These are phyloP conservation scores for Trichoderma sp. DNA, from an alignment of 2,329 filamentous ascomycete genomes.

Conservation along the genomic window DNA sequence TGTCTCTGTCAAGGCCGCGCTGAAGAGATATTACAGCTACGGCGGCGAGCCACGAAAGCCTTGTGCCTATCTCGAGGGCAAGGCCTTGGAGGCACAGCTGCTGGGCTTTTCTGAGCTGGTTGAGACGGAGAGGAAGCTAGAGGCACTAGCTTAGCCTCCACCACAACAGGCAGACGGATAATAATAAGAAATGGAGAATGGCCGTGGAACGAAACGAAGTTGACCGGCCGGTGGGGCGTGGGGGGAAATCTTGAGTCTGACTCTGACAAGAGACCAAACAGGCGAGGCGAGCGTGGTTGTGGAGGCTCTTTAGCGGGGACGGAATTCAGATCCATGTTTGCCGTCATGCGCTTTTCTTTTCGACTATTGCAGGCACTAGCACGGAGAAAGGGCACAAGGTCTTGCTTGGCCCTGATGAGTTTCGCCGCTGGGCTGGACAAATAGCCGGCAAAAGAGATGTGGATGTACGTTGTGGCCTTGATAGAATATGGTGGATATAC, in stretches of 20 bases:
- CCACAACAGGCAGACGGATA: conserved; percentile 2
- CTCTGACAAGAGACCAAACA: conserved; percentile 1
- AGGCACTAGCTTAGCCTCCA: conserved; percentile 9
- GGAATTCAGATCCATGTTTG: conserved; percentile 3
- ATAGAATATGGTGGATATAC: neutral
- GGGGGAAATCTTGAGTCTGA: conserved; percentile 10
- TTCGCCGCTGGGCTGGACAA: neutral
- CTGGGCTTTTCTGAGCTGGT: conserved; percentile 26
- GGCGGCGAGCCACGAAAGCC: conserved; percentile 60
- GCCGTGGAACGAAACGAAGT: neutral
- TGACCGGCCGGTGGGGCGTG: conserved; percentile 11
- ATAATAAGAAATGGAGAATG: neutral
- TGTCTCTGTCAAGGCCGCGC: conserved; percentile 64
- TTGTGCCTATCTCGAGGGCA: conserved; percentile 31
- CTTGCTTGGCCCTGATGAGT: neutral
- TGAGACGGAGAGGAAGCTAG: conserved; percentile 34
- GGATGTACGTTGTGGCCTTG: neutral
- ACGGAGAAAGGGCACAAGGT: neutral
- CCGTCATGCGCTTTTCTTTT: neutral
- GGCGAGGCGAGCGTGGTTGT: conserved; percentile 6
- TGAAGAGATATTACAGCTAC: conserved; percentile 62
- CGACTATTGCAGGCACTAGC: neutral
- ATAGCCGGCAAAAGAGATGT: neutral
- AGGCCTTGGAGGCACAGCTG: conserved; percentile 26
- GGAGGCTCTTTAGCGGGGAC: conserved; percentile 10